Evolutionary conservation across 2,329 filamentous ascomycete species (phyloP), one percentile per base, ranked within the genome.

Genomic region (Cytospora piceicola): DNA sequence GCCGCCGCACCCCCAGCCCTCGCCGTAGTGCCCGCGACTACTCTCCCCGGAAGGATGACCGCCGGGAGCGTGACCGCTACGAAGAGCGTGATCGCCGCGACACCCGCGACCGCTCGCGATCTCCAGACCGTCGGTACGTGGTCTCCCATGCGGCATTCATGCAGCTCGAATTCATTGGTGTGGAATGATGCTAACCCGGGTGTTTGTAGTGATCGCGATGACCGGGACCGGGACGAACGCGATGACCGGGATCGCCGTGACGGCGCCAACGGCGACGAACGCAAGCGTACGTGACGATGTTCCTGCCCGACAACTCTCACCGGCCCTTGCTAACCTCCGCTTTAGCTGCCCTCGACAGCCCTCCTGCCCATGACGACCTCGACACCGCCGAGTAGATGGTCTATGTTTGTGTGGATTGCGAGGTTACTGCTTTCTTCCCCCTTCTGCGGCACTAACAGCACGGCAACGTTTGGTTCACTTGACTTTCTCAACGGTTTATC

Each of bases 361-460:
- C 92, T 71, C 88, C 92, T 69, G 90, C 88, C 72, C 93, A 97
- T 75, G 95, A 99, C 77, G 95, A 99, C 76, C 87, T 98, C 76
- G 95, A 99, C 78, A 94, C 95, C 75, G 94, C 94, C 74, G 95
- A 98, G 81, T 89, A 82, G 70, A 63, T 32, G 42, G 30, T 42
- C 52, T 22, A 39, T 30, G 32, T 57, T 51, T 55, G 62, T 55
- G 62, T 61, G 64, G 60, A 58, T 52, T 60, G 57, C 56, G 58
- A 67, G 64, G 67, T 66, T 68, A 58, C 65, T 68, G 61, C 61
- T 60, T 39, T 66, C 58, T 63, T 61, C 64, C 65, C 42, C 57
- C 62, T 46, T 58, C 55, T 52, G 61, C 64, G 67, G 67, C 65
- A 68, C 67, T 68, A 66, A 68, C 65, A 61, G 67, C 57, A 67